Base-by-base conservation (phyloP, 164 flowering plant genomes). In the Platanus orientalis region DNA sequence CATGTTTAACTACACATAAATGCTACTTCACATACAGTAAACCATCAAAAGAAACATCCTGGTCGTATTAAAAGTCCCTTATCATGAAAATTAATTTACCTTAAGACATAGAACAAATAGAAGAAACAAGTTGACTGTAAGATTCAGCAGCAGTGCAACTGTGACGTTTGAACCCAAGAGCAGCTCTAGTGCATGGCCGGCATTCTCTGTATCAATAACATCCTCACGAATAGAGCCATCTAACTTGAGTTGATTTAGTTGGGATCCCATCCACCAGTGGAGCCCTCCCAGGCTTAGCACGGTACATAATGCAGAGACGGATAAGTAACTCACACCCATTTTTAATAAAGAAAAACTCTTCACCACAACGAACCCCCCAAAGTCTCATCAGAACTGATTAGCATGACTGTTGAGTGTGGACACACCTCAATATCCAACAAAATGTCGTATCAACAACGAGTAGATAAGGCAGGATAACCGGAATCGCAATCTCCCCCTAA, bases 271-370 rank as follows among this genome's bases (percentile, higher is more conserved):
- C 92, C 96, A 86, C 70, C 79, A 83, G 26, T 79, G 91, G 28
- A 94, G 84, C 57, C 87, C 96, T 12, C 72, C 70, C 47, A 87
- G 75, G 73, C 97, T 89, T 54, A 84, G 45, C 58, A 71, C 79
- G 0, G 96, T 84, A 65, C 77, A 80, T 14, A 64, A 19, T 2
- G 58, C 83, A 1, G 94, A 83, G 28, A 91, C 54, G 1, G 79
- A 65, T 47, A 94, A 69, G 66, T 45, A 45, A 19, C 49, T 19
- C 19, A 45, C 49, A 45, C 49, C 49, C 49, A 45, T 45, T 45
- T 45, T 16, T 19, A 13, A 4, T 45, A 45, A 45, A 45, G 4
- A 61, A 49, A 66, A 65, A 57, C 58, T 61, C 60, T 57, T 34
- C 68, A 70, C 28, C 57, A 59, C 53, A 25, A 58, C 24, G 26